Base-by-base conservation (phyloP, 2,329 filamentous ascomycete genomes). In the Cladophialophora immunda region DNA sequence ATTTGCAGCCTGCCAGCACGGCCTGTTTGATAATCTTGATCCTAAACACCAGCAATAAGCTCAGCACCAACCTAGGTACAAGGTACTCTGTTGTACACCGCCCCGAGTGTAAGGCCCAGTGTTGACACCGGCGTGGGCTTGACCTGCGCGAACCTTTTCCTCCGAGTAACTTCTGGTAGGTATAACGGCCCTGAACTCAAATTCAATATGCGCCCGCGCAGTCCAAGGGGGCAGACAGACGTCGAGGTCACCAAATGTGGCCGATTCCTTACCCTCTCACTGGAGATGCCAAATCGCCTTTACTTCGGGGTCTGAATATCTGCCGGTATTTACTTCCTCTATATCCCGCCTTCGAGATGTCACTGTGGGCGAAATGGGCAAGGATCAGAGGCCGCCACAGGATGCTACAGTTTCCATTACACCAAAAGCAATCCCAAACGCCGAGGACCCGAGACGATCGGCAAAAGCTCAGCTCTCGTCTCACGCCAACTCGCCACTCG, bases 381-480 rank as follows among this genome's bases (percentile, higher is more conserved):
- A n/a, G n/a, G n/a, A n/a, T n/a, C n/a, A n/a, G n/a, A n/a, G n/a
- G n/a, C n/a, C n/a, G n/a, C n/a, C n/a, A n/a, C n/a, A n/a, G 38
- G 45, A 50, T 25, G 45, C 22, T 50, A n/a, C 19, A 50, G 45
- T 50, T 25, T 25, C 45, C 22, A 50, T 50, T 50, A 25, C 45
- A 22, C 25, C 45, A 50, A 13, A 25, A 41, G 38, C 6, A 25
- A 50, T 11, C 45, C 25, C 19, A 22, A 22, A 22, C n/a, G 45
- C 45, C n/a, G 45, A 50, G 45, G 19, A 3, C 5, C 19, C 19
- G 45, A 50, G 22, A 50, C 22, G 45, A 50, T 50, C 22, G 45
- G 45, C 45, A 25, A 50, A 50, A 50, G 45, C 19, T 50, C 45
- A 50, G 45, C 45, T 50, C 19, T 11, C 45, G 8, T 50, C 45